These are phyloP conservation scores for Hypoxylon perforatum DNA, from an alignment of 495 filamentous ascomycete species.

Conservation along the genomic window DNA sequence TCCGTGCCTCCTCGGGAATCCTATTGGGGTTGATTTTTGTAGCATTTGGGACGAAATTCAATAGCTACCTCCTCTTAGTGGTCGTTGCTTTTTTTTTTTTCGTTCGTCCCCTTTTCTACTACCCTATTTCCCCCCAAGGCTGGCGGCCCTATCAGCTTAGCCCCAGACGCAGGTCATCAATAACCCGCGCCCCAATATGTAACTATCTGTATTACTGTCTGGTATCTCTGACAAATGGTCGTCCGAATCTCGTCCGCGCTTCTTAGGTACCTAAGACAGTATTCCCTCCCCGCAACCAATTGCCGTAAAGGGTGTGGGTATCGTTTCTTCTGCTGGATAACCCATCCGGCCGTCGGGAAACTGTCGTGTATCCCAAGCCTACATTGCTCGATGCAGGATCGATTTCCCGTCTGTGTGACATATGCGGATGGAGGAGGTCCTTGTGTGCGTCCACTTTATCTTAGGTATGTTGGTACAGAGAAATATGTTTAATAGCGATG, in stretches of 20 bases:
- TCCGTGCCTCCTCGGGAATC: slow-evolving; percentile 11
- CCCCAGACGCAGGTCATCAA: slow-evolving; percentile 41
- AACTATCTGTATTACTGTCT: slow-evolving; percentile 3
- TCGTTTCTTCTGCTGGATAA: slow-evolving; percentile 9
- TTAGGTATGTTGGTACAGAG: neutral
- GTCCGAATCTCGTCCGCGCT: slow-evolving; percentile 24
- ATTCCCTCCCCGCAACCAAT: slow-evolving; percentile 39
- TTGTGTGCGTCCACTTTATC: neutral
- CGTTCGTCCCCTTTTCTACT: too few relatives aligned
- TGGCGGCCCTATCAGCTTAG: slow-evolving; percentile 30
- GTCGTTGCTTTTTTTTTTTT: slow-evolving; percentile 4
- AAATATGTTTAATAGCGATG: neutral
- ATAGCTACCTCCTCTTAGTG: too few relatives aligned
- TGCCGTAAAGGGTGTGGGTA: slow-evolving; percentile 29
- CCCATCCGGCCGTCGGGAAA: slow-evolving; percentile 33
- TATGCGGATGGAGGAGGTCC: slow-evolving; percentile 5
- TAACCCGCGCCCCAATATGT: slow-evolving; percentile 29
- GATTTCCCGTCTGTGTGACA: slow-evolving; percentile 27
- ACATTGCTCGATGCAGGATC: slow-evolving; percentile 30
- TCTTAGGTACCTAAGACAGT: slow-evolving; percentile 7
- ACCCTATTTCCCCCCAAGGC: neutral
- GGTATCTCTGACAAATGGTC: slow-evolving; percentile 42
- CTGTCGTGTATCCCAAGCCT: slow-evolving; percentile 27
- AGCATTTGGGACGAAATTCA: slow-evolving; percentile 4
- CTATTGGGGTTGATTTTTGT: slow-evolving; percentile 17